phyloP scores from a whole-genome alignment of 1,139 yeast genomes.

The Zygoascus hellenicus region DNA sequence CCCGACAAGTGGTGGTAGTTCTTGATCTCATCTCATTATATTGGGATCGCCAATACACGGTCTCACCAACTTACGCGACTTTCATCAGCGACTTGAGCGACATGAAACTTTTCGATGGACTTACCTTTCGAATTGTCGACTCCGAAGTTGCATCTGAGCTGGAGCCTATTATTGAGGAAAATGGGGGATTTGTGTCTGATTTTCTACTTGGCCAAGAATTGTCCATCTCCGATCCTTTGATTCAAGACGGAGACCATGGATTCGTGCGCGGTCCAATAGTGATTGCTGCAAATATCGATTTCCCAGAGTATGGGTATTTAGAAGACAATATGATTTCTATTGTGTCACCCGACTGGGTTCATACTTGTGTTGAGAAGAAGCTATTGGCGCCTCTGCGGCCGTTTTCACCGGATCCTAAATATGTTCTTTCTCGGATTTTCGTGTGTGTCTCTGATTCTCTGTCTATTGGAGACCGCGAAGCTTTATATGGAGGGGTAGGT shows the following conservation, averaged over 20 bases:
- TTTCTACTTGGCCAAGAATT: neutral
- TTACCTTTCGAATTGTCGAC: slow-evolving; percentile 10
- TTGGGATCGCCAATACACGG: too few species aligned
- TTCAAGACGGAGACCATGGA: slow-evolving; percentile 5
- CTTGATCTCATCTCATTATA: too few species aligned
- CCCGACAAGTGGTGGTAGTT: too few species aligned
- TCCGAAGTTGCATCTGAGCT: slow-evolving; percentile 10
- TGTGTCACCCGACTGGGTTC: slow-evolving; percentile 60
- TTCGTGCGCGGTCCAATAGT: slow-evolving; percentile 41
- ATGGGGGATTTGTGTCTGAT: slow-evolving; percentile 11
- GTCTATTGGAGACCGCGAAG: slow-evolving; percentile 56
- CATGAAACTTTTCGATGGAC: slow-evolving; percentile 7
- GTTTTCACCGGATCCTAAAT: slow-evolving; percentile 65
- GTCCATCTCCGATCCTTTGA: neutral
- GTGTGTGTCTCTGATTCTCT: slow-evolving; percentile 54
- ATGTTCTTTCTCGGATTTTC: slow-evolving; percentile 55
- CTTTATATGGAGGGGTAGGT: slow-evolving; percentile 57
- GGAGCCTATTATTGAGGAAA: slow-evolving; percentile 9
- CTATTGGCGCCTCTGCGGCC: slow-evolving; percentile 43
- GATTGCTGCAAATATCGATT: slow-evolving; percentile 48
- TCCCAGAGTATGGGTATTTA: slow-evolving; percentile 50
- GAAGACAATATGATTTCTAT: slow-evolving; percentile 59
- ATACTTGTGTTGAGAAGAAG: slow-evolving; percentile 41
- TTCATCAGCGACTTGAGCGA: neutral
- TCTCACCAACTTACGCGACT: neutral